These are phyloP conservation scores for Exophiala aquamarina DNA, from an alignment of 2,329 filamentous ascomycete species.

Conservation along the genomic window DNA sequence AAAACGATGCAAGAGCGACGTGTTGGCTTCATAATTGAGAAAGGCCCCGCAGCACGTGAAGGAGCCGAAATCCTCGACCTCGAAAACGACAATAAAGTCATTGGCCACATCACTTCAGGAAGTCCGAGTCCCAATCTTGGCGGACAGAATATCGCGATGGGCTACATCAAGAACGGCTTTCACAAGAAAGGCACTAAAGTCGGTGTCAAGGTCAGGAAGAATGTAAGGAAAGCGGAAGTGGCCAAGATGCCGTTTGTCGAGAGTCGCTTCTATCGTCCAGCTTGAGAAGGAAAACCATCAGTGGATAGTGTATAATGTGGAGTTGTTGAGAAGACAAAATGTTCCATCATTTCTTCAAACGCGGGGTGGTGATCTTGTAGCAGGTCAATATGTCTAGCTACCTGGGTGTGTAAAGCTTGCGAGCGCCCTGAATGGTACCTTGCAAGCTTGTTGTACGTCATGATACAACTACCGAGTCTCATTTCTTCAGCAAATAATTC, in stretches of 20 bases:
- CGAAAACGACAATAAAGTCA: constrained; percentile 55
- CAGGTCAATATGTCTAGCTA: no score
- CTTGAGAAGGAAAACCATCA: background rate
- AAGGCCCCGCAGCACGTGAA: constrained; percentile 83
- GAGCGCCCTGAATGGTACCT: no score
- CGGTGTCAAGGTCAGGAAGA: constrained; percentile 73
- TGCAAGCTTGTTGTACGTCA: no score
- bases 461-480: no score
- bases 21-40: constrained; percentile 75
- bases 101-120: constrained; percentile 85
- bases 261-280: constrained; percentile 68
- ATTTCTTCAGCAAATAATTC: no score
- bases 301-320: no score
- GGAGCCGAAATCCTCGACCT: constrained; percentile 72
- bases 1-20: constrained; percentile 70
- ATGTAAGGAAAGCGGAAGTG: constrained; percentile 71
- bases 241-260: constrained; percentile 87
- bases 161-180: constrained; percentile 75
- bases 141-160: constrained; percentile 91
- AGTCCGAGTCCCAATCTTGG: constrained; percentile 83
- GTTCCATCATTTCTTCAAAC: no score
- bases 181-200: constrained; percentile 85
- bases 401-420: no score
- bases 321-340: no score
- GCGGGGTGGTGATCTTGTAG: no score